Evolutionary conservation across 1,284 basidiomycete species (phyloP), one percentile per base, ranked within the genome.

Genomic region (Rhizoctonia solani): DNA sequence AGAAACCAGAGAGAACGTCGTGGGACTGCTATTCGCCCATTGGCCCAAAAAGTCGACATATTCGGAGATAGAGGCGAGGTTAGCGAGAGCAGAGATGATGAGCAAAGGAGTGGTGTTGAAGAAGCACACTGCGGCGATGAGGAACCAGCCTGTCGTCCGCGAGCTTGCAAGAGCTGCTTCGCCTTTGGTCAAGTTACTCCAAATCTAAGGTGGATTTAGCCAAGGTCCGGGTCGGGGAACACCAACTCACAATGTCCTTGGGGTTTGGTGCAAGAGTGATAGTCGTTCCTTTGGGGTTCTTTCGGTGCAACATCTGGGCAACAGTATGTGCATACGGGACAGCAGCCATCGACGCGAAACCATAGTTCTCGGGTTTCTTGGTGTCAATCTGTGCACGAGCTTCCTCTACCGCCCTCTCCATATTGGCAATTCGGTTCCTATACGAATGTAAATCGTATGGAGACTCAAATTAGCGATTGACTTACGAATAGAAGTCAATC

Each of bases 71-170:
- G 87, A 81, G 55, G 85, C 81, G 76, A 94, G 80, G 77, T 93
- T 93, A 69, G 92, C 89, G 67, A 93, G 79, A 72, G 92, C 80
- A 27, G 93, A 91, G 69, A 95, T 88, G 71, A 90, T 79, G 73
- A 91, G 83, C 27, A 93, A 77, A 11, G 95, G 95, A 4, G 95
- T 81, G n/a, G 92, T 95, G 79, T 98, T 95, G 80, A 96, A 86
- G 79, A 92, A 92, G 76, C 91, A 94, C 55, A 95, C 85, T 47
- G 87, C 73, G 13, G 82, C 79, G 54, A 98, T 83, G 76, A 89
- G 83, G 50, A 90, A 70, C 78, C 91, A 92, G 29, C 95, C 95
- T 30, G 90, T 79, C 32, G 83, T 79, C 72, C 83, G 84, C 75
- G 90, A 88, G 55, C 88, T 83, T 19, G 83, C 77, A 19, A 91